A percentile compares a stretch with the other conserved stretches of the same genome.
Conservation (phyloP, 2,329 filamentous ascomycete genomes). For the Venturia carpophila region DNA sequence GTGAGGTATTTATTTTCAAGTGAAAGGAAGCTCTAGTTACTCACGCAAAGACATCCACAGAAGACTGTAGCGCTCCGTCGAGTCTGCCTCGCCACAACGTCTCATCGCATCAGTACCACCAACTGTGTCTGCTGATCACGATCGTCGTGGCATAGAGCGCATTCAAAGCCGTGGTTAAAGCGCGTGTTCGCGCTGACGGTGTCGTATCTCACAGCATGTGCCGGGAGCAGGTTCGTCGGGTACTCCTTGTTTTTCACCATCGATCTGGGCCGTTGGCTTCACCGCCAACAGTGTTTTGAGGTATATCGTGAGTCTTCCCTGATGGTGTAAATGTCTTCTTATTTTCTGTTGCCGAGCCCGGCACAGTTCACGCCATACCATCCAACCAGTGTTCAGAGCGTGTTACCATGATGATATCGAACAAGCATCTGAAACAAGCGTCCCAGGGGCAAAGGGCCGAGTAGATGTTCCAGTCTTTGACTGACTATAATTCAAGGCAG, state of each 20-base stretch:
- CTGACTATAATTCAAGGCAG: not conserved
- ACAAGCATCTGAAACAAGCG: too few species aligned
- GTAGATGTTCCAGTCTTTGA: not conserved
- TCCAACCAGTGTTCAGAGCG: too few species aligned
- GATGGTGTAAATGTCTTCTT: not conserved
- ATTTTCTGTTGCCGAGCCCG: not conserved
- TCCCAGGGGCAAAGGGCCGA: not conserved
- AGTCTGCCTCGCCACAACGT: not conserved
- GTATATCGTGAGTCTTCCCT: not conserved
- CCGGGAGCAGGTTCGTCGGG: not conserved
- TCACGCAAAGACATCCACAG: not conserved
- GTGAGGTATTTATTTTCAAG: not conserved
- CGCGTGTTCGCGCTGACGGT: not conserved
- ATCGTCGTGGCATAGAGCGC: not conserved
- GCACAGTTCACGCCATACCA: too few species aligned
- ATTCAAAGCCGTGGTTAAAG: conserved; percentile 19
- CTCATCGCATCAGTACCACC: not conserved
- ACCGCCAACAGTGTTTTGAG: not conserved
- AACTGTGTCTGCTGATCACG: not conserved
- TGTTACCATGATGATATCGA: too few species aligned
- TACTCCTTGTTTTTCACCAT: not conserved
- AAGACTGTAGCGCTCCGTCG: not conserved
- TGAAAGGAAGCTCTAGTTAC: not conserved
- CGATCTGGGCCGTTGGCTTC: not conserved
- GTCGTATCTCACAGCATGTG: not conserved